Percentiles rank a stretch among this genome's conserved stretches.
Evolutionary conservation across 441 rosid species (phyloP).

Genomic region (Populus hybrid): DNA sequence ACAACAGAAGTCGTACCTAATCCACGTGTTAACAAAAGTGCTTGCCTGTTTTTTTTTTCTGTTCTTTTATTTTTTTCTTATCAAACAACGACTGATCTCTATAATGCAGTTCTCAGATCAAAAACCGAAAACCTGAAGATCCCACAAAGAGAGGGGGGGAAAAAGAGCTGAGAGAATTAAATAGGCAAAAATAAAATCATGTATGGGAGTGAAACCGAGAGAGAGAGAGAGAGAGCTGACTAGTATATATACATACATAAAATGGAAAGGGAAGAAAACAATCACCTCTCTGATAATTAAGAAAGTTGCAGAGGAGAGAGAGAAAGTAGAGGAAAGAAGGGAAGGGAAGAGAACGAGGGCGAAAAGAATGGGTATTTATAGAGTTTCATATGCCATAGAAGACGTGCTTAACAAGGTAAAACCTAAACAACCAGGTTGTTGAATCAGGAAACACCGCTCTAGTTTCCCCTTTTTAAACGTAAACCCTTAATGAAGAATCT

Average conservation of each 20-base stretch:
- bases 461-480: background rate
- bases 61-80: constrained; percentile 6
- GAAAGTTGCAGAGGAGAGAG: background rate
- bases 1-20: constrained; percentile 23
- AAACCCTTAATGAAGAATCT: background rate
- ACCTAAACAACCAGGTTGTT: constrained; percentile 15
- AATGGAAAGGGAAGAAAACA: background rate
- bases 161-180: background rate
- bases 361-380: constrained; percentile 48
- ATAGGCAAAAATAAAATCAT: background rate
- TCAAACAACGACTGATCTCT: constrained; percentile 10
- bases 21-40: constrained; percentile 12
- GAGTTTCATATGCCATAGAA: constrained; percentile 32
- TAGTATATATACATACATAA: background rate
- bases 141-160: background rate
- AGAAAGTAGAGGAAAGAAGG: background rate
- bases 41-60: background rate
- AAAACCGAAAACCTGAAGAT: background rate
- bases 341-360: constrained; percentile 25
- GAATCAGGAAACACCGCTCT: constrained; percentile 20
- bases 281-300: background rate
- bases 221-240: background rate
- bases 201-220: background rate
- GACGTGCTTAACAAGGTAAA: constrained; percentile 58
- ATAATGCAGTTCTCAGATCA: constrained; percentile 15